Conservation (phyloP, 495 filamentous ascomycete genomes). For the Talaromyces ruber region DNA sequence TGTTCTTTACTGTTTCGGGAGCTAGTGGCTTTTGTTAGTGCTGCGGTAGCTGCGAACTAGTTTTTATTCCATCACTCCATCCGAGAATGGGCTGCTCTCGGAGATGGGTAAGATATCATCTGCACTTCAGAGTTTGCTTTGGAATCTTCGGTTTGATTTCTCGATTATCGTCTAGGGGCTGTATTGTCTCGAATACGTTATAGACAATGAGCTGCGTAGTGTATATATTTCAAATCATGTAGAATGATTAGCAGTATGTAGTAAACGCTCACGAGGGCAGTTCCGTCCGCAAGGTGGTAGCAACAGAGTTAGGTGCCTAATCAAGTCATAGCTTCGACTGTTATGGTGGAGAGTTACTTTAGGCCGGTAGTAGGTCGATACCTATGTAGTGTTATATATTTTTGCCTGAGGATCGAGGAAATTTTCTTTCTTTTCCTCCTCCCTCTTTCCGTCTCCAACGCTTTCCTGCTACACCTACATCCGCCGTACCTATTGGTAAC, state of each 20-base stretch:
- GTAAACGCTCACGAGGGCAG: not conserved
- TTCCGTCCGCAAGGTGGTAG: not conserved
- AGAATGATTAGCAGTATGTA: not conserved
- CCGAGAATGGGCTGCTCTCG: not conserved
- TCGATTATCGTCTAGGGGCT: not conserved
- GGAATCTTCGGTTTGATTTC: not conserved
- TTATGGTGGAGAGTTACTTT: not conserved
- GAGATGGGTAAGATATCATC: not conserved
- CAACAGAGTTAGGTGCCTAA: not conserved
- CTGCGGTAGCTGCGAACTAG: not conserved
- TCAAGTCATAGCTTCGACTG: not conserved
- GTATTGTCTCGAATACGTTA: not conserved
- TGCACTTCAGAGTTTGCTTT: not conserved
- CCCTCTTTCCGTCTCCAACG: constrained; percentile 6
- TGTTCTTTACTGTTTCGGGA: not conserved
- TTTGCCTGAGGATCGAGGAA: constrained; percentile 3
- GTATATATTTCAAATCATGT: too few relatives aligned
- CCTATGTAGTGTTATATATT: not conserved
- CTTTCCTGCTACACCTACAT: not conserved
- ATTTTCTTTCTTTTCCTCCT: constrained; percentile 8
- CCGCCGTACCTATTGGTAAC: not conserved
- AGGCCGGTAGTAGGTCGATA: not conserved
- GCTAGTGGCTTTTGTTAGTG: not conserved
- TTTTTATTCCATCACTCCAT: not conserved
- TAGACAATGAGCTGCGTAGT: too few relatives aligned